Percentiles rank a stretch among this genome's conserved stretches.
phyloP scores from a whole-genome alignment of 2,329 filamentous ascomycete species.

The Simplicillium aogashimaense region DNA sequence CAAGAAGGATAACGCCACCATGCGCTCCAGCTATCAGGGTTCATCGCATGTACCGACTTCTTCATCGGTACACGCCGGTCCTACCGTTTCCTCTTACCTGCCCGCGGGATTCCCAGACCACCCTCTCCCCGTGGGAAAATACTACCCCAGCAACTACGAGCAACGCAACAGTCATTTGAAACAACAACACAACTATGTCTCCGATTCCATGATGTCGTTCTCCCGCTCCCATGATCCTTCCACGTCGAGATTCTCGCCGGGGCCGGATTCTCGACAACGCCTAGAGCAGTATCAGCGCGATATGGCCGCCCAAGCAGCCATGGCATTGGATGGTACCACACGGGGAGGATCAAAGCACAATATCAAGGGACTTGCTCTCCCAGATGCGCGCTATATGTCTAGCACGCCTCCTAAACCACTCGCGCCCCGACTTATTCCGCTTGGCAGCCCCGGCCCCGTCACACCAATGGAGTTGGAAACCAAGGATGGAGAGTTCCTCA shows the following conservation, averaged over 20 bases:
- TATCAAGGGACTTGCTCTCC: slow-evolving; percentile 23
- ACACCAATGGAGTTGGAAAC: slow-evolving; percentile 48
- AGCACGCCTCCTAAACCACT: slow-evolving; percentile 33
- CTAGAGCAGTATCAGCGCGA: slow-evolving; percentile 50
- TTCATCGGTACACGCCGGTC: slow-evolving; percentile 10
- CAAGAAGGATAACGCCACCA: slow-evolving; percentile 17
- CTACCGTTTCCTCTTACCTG: slow-evolving; percentile 40
- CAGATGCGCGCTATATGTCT: slow-evolving; percentile 26
- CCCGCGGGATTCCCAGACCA: slow-evolving; percentile 37
- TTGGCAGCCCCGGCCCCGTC: slow-evolving; percentile 50
- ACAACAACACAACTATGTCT: slow-evolving; percentile 12
- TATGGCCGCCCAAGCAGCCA: slow-evolving; percentile 47
- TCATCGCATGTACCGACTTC: too few species aligned
- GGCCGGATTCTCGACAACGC: slow-evolving; percentile 4
- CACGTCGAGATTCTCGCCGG: slow-evolving; percentile 10
- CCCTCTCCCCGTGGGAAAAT: slow-evolving; percentile 48
- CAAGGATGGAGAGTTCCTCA: slow-evolving; percentile 3
- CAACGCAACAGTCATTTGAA: slow-evolving; percentile 19
- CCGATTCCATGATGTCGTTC: slow-evolving; percentile 17
- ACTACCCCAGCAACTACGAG: slow-evolving; percentile 54
- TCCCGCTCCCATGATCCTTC: slow-evolving; percentile 24
- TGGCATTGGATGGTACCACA: slow-evolving; percentile 25
- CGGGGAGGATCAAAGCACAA: slow-evolving; percentile 14
- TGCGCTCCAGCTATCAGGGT: too few species aligned
- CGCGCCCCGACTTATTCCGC: slow-evolving; percentile 38